Base-by-base conservation (phyloP, 139 green algal genomes). In the Desmodesmus armatus region DNA sequence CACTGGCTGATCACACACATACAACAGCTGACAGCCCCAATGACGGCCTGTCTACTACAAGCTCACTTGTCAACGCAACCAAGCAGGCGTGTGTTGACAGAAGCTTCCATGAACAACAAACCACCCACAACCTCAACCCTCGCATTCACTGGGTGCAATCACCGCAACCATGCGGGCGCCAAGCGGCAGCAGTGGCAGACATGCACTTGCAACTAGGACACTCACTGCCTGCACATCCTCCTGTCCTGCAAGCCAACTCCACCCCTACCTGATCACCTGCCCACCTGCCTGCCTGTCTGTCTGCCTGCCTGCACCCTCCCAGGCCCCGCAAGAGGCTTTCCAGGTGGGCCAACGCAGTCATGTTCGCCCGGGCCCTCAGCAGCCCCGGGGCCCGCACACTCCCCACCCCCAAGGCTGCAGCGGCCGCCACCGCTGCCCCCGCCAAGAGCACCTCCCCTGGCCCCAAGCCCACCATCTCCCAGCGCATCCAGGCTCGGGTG, bases 341-440 rank as follows among this genome's bases (percentile, higher is more conserved):
- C 66, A 74, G 11, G 66, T 74, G 66, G 66, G 19, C 66, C 3
- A 44, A 74, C 37, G 66, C 66, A 29, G 33, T 74, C 6, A 74
- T 74, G 66, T 74, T 74, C 19, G 25, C 66, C 9, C 66, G 66
- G 0, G 66, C 66, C n/a, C 66, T 74, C n/a, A n/a, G 13, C 60
- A 11, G 13, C 60, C 25, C 11, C 60, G n/a, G n/a, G 60, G 60
- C 5, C 13, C 25, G 27, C 27, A 17, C 15, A 7, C 11, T 17
- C 25, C 5, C 23, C 60, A 33, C 5, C 25, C 11, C 60, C 5
- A 17, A 11, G 60, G 17, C 23, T 5, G 60, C 11, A 69, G 60
- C 11, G 13, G 60, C 11, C 23, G 25, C 60, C 27, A 33, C 60
- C 15, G 60, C 60, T 69, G 60, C 5, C 17, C 5, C 60, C 13